Percentiles rank a stretch among this genome's conserved stretches.
Evolutionary conservation across 2,329 filamentous ascomycete genomes (phyloP).

Genomic region (Xylaria sp.): DNA sequence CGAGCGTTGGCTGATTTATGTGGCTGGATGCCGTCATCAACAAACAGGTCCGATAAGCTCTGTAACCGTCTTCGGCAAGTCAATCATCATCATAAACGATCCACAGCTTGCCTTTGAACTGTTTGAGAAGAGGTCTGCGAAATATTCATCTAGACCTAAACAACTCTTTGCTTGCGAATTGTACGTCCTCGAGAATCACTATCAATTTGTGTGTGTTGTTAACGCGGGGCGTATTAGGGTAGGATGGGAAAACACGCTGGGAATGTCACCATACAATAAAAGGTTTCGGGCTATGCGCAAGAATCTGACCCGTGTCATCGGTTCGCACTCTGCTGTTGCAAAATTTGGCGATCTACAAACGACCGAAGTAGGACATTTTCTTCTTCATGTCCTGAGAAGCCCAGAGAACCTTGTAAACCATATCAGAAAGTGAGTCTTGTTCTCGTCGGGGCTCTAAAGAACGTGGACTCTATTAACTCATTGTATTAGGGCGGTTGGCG

Average conservation of each 20-base stretch:
- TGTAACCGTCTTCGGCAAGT: constrained; percentile 54
- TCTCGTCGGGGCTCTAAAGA: constrained; percentile 10
- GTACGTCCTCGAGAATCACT: constrained; percentile 8
- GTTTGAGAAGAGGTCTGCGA: constrained; percentile 51
- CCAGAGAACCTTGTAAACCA: constrained; percentile 28
- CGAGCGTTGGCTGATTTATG: constrained; percentile 13
- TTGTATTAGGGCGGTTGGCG: constrained; percentile 37
- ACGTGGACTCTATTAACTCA: constrained; percentile 38
- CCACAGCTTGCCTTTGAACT: constrained; percentile 52
- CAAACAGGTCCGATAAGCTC: constrained; percentile 52
- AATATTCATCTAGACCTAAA: constrained; percentile 50
- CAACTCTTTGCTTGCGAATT: constrained; percentile 47
- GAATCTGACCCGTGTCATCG: constrained; percentile 29
- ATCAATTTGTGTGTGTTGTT: not conserved
- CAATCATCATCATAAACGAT: constrained; percentile 56
- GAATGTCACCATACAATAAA: constrained; percentile 25
- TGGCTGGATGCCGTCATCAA: constrained; percentile 13
- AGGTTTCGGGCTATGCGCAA: constrained; percentile 31
- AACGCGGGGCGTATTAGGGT: constrained; percentile 16
- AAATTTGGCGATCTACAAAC: constrained; percentile 28
- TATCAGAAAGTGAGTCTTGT: constrained; percentile 30
- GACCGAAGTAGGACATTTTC: constrained; percentile 29
- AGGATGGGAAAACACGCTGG: constrained; percentile 32
- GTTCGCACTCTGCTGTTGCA: constrained; percentile 20
- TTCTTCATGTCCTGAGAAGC: constrained; percentile 30